Base-by-base conservation (phyloP, 805 yeast species). In the Torulaspora franciscae region DNA sequence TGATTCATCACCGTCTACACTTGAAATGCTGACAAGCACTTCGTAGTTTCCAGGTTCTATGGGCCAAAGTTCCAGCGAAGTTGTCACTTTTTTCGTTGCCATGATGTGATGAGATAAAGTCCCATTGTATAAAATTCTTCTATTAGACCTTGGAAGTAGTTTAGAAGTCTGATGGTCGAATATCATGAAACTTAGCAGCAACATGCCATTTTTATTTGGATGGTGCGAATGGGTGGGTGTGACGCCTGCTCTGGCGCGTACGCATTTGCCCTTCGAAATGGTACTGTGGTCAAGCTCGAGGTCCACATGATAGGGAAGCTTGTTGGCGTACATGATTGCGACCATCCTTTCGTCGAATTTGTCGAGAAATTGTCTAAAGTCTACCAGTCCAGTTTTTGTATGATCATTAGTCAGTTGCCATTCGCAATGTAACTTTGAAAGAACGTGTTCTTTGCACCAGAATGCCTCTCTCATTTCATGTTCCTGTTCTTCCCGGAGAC, bases 31-130 rank as follows among this genome's bases (percentile, higher is more conserved):
- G 2, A 54, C 58, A 1, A 90, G 87, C 83, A 95, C 82, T 60
- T 86, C 93, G 59, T 82, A 89, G 38, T 78, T 82, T 1, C 97
- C 98, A 36, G 73, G 73, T 43, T 85, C 90, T 30, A 90, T 66
- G 4, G 87, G 76, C 14, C 82, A 79, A 32, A 84, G 59, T 19
- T 70, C 71, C 25, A 79, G 66, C 1, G 61, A 67, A 3, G 67
- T 55, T 22, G 66, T 72, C 1, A 76, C 75, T 0, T 83, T 72
- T 1, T 54, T 55, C 1, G 82, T 53, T 2, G 65, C 59, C 0
- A 64, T 54, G 0, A 73, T 68, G 5, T 81, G 58, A 19, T 76
- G 75, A 23, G 68, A 71, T 54, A 85, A 64, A 2, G 77, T 72
- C 1, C 98, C 98, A 55, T 86, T 85, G 59, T 73, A 77, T 9